A percentile compares a stretch with the other conserved stretches of the same genome.
Conservation (phyloP, 1,139 yeast genomes). For the Geotrichum carabidarum region DNA sequence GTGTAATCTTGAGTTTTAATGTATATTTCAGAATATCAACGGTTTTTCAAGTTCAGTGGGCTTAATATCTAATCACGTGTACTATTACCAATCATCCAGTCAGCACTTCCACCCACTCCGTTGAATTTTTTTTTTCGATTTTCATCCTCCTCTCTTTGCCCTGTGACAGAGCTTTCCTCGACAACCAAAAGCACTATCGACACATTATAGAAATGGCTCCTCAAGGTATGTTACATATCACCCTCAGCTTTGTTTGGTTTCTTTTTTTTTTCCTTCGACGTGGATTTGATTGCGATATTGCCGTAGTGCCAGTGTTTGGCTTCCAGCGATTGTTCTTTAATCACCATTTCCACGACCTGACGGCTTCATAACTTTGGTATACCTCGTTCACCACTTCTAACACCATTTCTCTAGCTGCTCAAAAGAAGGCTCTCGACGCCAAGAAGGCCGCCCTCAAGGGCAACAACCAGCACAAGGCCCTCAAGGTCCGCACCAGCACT, state of each 20-base stretch:
- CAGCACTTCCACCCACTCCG: slow-evolving; percentile 5
- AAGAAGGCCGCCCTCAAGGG: slow-evolving; percentile 99
- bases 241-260: neutral
- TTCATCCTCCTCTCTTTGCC: slow-evolving; percentile 10
- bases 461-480: slow-evolving; percentile 83
- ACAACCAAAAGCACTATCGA: slow-evolving; percentile 15
- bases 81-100: neutral
- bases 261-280: neutral
- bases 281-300: neutral
- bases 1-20: too few relatives aligned
- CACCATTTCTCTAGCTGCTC: slow-evolving; percentile 26
- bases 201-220: slow-evolving; percentile 19
- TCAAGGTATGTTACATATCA: slow-evolving; percentile 10
- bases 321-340: neutral
- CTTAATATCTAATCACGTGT: too few relatives aligned
- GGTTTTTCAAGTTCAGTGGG: too few relatives aligned
- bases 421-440: slow-evolving; percentile 87
- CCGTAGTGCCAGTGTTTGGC: too few relatives aligned
- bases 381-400: neutral
- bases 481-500: slow-evolving; percentile 91
- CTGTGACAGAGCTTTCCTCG: slow-evolving; percentile 19
- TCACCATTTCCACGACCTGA: neutral
- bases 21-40: too few relatives aligned
- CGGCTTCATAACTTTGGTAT: neutral
- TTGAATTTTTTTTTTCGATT: slow-evolving; percentile 10